phyloP scores from a whole-genome alignment of 257 asterid genomes.

The Salvia miltiorrhiza region DNA sequence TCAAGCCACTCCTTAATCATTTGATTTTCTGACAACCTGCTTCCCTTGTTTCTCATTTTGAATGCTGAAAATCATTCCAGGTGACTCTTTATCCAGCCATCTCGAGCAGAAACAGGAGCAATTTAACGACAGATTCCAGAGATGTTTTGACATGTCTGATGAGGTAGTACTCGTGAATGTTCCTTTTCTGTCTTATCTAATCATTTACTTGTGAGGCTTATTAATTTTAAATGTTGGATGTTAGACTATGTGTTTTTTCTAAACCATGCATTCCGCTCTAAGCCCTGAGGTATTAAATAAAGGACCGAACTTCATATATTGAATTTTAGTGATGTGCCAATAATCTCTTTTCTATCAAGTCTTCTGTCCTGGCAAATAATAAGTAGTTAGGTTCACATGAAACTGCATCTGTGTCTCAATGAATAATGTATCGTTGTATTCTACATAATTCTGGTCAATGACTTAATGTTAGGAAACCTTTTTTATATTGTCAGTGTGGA shows the following conservation, averaged over 20 bases:
- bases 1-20: background rate
- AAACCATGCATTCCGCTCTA: constrained; percentile 5
- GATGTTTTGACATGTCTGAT: constrained; percentile 59
- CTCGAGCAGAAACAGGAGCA: constrained; percentile 69
- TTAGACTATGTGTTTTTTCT: background rate
- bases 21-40: constrained; percentile 7
- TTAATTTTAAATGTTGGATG: constrained; percentile 18
- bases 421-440: background rate
- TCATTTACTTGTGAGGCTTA: constrained; percentile 5
- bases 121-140: constrained; percentile 65
- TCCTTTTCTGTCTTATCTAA: constrained; percentile 11
- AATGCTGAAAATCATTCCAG: constrained; percentile 37
- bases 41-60: constrained; percentile 15
- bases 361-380: background rate
- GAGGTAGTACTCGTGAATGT: constrained; percentile 46
- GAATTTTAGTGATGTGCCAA: background rate
- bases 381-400: constrained; percentile 9
- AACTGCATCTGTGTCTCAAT: constrained; percentile 7
- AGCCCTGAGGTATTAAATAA: background rate
- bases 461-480: background rate
- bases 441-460: constrained; percentile 1
- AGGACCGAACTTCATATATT: constrained; percentile 15
- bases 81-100: constrained; percentile 55
- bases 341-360: constrained; percentile 5
- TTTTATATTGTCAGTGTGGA: background rate